Evolutionary conservation across 2,329 filamentous ascomycete genomes (phyloP).

Genomic region (Alternaria infectoria): DNA sequence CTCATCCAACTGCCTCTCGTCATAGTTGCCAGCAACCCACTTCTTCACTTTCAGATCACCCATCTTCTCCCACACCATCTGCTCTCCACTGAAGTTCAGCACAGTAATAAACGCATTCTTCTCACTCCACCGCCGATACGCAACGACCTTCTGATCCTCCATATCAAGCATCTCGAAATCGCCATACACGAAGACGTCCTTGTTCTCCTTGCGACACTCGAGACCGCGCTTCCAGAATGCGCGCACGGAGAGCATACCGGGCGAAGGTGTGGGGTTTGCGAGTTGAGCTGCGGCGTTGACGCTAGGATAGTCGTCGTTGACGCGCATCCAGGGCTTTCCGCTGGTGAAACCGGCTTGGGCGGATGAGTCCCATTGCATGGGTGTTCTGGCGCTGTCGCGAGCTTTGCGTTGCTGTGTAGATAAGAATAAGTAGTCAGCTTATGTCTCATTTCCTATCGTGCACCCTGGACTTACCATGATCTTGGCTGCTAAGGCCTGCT

Average conservation of each 20-base stretch:
- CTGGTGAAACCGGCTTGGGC: conserved; percentile 68
- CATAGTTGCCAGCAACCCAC: conserved; percentile 49
- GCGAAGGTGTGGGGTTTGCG: conserved; percentile 30
- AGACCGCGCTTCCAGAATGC: conserved; percentile 67
- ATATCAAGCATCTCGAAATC: conserved; percentile 62
- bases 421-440: neutral
- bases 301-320: conserved; percentile 60
- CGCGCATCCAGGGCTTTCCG: conserved; percentile 66
- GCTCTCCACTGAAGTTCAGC: conserved; percentile 42
- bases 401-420: conserved; percentile 57
- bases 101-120: conserved; percentile 38
- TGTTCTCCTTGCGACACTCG: conserved; percentile 62
- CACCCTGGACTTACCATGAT: conserved; percentile 44
- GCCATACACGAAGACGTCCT: conserved; percentile 68
- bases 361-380: conserved; percentile 69
- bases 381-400: conserved; percentile 70
- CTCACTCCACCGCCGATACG: conserved; percentile 40
- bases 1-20: conserved; percentile 30
- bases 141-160: conserved; percentile 45
- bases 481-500: conserved; percentile 35
- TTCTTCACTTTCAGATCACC: conserved; percentile 33
- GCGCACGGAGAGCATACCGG: conserved; percentile 56
- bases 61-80: conserved; percentile 37
- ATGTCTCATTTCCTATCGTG: neutral
- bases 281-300: conserved; percentile 65